These are phyloP conservation scores for Cercophora newfieldiana DNA, from an alignment of 495 filamentous ascomycete species.

Conservation along the genomic window DNA sequence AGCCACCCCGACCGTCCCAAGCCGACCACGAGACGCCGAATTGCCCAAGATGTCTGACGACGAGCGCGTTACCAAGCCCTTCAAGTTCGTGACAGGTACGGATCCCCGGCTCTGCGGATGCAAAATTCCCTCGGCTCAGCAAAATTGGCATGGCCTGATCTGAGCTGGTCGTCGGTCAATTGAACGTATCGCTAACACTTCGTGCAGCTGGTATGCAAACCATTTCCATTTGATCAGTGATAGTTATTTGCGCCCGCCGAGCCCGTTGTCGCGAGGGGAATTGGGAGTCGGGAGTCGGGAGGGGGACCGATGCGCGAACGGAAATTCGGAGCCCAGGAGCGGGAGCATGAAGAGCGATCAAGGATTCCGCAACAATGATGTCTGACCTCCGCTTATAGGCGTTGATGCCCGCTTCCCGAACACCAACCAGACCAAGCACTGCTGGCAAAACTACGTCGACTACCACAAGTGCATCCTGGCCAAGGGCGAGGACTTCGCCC, in stretches of 20 bases:
- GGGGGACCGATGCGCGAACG: background rate
- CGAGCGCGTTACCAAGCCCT: slow-evolving; percentile 94
- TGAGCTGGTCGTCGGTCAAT: slow-evolving; percentile 7
- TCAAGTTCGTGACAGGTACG: slow-evolving; percentile 99
- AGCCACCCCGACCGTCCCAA: slow-evolving; percentile 19
- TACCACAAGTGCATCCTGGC: slow-evolving; percentile 99
- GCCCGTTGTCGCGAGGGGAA: background rate
- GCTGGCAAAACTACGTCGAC: slow-evolving; percentile 99
- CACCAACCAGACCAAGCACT: slow-evolving; percentile 89
- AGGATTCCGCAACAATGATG: background rate
- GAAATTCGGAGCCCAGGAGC: background rate
- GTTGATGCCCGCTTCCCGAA: slow-evolving; percentile 99
- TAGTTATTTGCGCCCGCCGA: slow-evolving; percentile 14
- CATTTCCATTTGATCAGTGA: slow-evolving; percentile 6
- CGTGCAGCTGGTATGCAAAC: slow-evolving; percentile 50
- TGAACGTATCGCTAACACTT: slow-evolving; percentile 26
- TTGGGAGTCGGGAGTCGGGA: background rate
- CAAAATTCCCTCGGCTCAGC: slow-evolving; percentile 35
- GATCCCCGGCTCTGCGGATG: slow-evolving; percentile 19
- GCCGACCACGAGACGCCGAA: slow-evolving; percentile 25
- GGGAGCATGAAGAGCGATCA: background rate
- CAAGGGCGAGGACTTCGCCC: slow-evolving; percentile 98
- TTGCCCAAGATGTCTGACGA: slow-evolving; percentile 78
- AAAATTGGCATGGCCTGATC: slow-evolving; percentile 39
- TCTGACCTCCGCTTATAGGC: slow-evolving; percentile 53